phyloP scores from a whole-genome alignment of 306 rosid genomes.

The Cicer yamashitae region DNA sequence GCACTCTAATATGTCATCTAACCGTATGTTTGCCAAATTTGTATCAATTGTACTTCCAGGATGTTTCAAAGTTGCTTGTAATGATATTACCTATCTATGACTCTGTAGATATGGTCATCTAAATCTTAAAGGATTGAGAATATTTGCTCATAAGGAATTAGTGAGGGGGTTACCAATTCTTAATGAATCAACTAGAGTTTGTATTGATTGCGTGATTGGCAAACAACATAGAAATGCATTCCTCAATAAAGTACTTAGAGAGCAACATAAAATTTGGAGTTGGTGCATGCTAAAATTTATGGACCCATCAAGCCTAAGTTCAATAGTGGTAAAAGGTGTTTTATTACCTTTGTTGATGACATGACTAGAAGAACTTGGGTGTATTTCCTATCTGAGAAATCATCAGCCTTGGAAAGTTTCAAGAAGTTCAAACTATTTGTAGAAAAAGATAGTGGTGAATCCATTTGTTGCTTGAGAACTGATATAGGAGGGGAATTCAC shows the following conservation, averaged over 20 bases:
- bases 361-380: not conserved
- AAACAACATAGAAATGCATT: not conserved
- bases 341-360: not conserved
- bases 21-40: no score
- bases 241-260: not conserved
- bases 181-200: not conserved
- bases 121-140: no score
- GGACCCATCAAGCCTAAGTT: not conserved
- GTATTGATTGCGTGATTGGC: not conserved
- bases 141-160: no score
- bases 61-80: no score
- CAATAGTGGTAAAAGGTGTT: not conserved
- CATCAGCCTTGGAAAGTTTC: not conserved
- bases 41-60: no score
- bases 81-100: no score
- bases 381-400: no score
- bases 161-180: no score
- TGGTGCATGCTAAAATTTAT: not conserved
- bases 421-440: no score
- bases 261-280: not conserved
- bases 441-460: not conserved
- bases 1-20: no score
- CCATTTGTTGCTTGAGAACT: not conserved
- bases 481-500: no score
- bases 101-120: no score